Conservation (phyloP, 768 basidiomycete species). For the Rubroboletus pulcherrimus region DNA sequence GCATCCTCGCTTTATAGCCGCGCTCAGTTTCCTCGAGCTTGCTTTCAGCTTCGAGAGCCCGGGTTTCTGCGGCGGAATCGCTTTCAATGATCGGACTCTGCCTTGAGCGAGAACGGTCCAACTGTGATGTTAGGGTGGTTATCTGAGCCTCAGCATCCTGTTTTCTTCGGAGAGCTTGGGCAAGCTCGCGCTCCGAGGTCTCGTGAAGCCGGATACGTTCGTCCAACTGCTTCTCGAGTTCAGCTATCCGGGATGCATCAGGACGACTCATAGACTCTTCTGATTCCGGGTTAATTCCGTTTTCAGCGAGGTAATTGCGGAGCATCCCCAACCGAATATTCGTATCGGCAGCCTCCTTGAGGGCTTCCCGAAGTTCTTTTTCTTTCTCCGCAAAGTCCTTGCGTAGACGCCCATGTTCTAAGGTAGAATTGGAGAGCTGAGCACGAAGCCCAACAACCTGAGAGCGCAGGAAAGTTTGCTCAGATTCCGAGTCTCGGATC, state of each 20-base stretch:
- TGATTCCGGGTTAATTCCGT: slow-evolving; percentile 77
- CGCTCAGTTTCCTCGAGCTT: slow-evolving; percentile 77
- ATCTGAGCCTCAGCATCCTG: slow-evolving; percentile 74
- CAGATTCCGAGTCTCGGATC: slow-evolving; percentile 59
- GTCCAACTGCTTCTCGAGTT: slow-evolving; percentile 74
- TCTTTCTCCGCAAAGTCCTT: slow-evolving; percentile 71
- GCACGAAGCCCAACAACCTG: slow-evolving; percentile 73
- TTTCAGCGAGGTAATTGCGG: slow-evolving; percentile 83
- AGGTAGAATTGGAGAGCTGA: slow-evolving; percentile 64
- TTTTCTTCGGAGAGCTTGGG: slow-evolving; percentile 58
- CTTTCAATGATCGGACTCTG: slow-evolving; percentile 49
- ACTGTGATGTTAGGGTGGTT: slow-evolving; percentile 56
- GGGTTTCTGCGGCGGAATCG: slow-evolving; percentile 38
- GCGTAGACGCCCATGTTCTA: slow-evolving; percentile 65
- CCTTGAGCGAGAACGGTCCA: slow-evolving; percentile 59
- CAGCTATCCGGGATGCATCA: slow-evolving; percentile 49
- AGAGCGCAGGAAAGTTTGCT: slow-evolving; percentile 60
- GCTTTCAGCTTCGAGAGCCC: slow-evolving; percentile 67
- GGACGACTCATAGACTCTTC: slow-evolving; percentile 43
- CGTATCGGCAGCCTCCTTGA: slow-evolving; percentile 63
- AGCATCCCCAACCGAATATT: slow-evolving; percentile 74
- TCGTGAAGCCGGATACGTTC: slow-evolving; percentile 73
- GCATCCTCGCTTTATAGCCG: slow-evolving; percentile 72
- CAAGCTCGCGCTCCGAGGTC: slow-evolving; percentile 71
- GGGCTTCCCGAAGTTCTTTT: slow-evolving; percentile 54